Evolutionary conservation across 2,329 filamentous ascomycete genomes (phyloP).

Genomic region (Pseudogymnoascus sp.): DNA sequence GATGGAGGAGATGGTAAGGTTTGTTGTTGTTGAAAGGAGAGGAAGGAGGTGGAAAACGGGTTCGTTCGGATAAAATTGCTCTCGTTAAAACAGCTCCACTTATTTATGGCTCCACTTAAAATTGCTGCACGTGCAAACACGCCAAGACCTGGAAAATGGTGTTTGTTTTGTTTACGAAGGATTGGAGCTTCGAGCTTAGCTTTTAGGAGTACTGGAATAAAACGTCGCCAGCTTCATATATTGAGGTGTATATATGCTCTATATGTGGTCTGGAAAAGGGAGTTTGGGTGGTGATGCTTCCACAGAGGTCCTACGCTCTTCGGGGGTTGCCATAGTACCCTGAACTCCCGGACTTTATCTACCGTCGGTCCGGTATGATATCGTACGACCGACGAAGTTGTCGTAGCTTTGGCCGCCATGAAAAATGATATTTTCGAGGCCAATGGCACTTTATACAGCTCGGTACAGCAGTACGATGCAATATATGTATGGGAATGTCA

Average conservation of each 20-base stretch:
- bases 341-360: slow-evolving; percentile 1
- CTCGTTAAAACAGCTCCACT: slow-evolving; percentile 7
- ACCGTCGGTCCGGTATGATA: slow-evolving; percentile 7
- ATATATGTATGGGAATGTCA: background rate
- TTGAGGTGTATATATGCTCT: background rate
- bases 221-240: background rate
- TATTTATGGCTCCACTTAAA: slow-evolving; percentile 2
- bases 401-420: background rate
- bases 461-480: background rate
- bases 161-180: slow-evolving; percentile 2
- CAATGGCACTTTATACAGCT: slow-evolving; percentile 4
- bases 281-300: background rate
- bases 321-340: slow-evolving; percentile 7
- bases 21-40: slow-evolving; percentile 9
- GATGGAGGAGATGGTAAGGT: background rate
- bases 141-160: background rate
- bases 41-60: slow-evolving; percentile 9
- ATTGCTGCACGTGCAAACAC: slow-evolving; percentile 8
- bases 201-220: background rate
- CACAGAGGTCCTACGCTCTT: background rate
- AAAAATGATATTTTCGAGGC: background rate
- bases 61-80: slow-evolving; percentile 8
- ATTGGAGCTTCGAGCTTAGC: background rate
- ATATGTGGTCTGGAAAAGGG: background rate
- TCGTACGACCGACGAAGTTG: slow-evolving; percentile 7